Percentiles rank a stretch among this genome's conserved stretches.
These are phyloP conservation scores for Larix sibirica DNA, from an alignment of 83 land plant genomes.

Conservation along the genomic window DNA sequence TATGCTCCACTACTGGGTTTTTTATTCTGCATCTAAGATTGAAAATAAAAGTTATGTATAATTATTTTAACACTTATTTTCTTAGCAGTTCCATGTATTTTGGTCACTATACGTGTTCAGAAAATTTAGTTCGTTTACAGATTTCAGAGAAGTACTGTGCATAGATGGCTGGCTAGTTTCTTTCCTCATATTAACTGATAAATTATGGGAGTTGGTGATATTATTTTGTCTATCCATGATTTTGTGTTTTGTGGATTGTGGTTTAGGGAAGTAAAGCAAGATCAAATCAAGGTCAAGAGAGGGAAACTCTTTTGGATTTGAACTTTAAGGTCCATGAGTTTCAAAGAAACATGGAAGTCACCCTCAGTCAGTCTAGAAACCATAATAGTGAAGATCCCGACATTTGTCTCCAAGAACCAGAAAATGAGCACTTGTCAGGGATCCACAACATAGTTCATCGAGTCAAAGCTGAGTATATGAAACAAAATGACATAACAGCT, in stretches of 20 bases:
- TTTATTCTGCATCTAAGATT: not conserved
- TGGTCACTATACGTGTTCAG: not conserved
- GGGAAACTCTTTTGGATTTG: not conserved
- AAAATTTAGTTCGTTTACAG: not conserved
- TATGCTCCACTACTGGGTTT: not conserved
- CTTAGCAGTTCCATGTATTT: not conserved
- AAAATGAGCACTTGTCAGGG: not conserved
- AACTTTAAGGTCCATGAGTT: conserved; percentile 11
- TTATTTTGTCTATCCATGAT: not conserved
- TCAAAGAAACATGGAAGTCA: conserved; percentile 3
- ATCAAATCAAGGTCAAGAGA: not conserved
- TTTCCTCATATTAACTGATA: not conserved
- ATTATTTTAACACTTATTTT: not conserved
- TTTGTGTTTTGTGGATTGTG: not conserved
- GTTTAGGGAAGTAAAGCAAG: not conserved
- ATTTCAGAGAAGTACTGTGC: not conserved
- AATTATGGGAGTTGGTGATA: not conserved
- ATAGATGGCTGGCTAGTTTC: not conserved
- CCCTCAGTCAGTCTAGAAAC: conserved; percentile 6
- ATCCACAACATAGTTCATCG: not conserved
- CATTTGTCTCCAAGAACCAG: not conserved
- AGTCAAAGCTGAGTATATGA: not conserved
- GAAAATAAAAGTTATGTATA: not conserved
- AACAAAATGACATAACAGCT: conserved; percentile 11
- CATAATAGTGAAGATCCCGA: conserved; percentile 12